Percentiles rank a stretch among this genome's conserved stretches.
Conservation (phyloP, 2,329 filamentous ascomycete genomes). For the Domatiomyces globalis region DNA sequence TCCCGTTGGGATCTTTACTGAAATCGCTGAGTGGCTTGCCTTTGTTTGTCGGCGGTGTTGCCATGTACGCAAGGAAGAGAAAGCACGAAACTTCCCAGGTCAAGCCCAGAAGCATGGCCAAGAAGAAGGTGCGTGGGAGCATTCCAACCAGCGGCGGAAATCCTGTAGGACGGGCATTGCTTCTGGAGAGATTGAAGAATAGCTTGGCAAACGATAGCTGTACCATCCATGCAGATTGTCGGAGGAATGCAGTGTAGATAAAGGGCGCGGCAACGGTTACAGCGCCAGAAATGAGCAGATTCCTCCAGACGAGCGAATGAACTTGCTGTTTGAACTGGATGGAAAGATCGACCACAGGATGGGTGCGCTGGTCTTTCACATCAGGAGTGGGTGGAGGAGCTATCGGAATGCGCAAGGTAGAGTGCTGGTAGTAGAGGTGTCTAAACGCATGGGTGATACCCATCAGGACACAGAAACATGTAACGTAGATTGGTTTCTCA, state of each 20-base stretch:
- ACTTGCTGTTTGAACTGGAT: conserved; percentile 27
- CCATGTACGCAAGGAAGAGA: conserved; percentile 67
- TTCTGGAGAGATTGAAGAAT: conserved; percentile 62
- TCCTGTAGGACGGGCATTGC: conserved; percentile 45
- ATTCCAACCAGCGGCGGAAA: conserved; percentile 44
- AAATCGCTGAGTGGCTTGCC: conserved; percentile 70
- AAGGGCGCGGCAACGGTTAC: conserved; percentile 36
- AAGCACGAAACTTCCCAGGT: conserved; percentile 67
- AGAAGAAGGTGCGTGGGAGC: conserved; percentile 42
- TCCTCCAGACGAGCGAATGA: conserved; percentile 21
- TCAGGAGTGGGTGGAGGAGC: conserved; percentile 16
- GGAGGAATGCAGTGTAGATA: conserved; percentile 49
- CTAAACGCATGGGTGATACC: conserved; percentile 53
- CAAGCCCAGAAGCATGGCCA: conserved; percentile 53
- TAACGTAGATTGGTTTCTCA: conserved; percentile 71
- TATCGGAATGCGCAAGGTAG: conserved; percentile 46
- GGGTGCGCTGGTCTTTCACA: conserved; percentile 24
- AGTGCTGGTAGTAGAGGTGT: conserved; percentile 61
- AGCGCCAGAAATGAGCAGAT: conserved; percentile 26
- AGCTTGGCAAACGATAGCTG: conserved; percentile 56
- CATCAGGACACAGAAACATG: conserved; percentile 53
- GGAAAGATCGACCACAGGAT: conserved; percentile 24
- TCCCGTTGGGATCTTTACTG: conserved; percentile 83
- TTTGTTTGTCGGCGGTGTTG: conserved; percentile 68
- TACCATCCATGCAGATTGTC: conserved; percentile 52